phyloP scores from a whole-genome alignment of 768 basidiomycete species.

The Dentipellis fragilis region DNA sequence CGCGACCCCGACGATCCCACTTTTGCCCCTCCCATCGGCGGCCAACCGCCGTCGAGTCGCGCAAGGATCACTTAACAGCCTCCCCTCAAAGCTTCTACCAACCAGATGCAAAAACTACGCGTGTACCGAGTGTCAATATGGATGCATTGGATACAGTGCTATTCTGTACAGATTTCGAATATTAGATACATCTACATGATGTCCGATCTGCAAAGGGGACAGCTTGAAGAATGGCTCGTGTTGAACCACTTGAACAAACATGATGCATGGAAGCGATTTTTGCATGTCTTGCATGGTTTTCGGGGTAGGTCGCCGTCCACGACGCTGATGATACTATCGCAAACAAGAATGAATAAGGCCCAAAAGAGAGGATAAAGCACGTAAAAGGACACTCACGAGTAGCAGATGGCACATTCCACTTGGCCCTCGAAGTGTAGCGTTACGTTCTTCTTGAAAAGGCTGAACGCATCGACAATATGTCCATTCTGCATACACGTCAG shows the following conservation, averaged over 20 bases:
- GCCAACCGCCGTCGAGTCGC: no score
- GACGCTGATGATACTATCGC: slow-evolving; percentile 73
- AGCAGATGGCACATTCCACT: slow-evolving; percentile 94
- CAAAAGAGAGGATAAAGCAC: neutral
- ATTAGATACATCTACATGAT: slow-evolving; percentile 36
- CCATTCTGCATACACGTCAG: slow-evolving; percentile 53
- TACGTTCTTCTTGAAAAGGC: slow-evolving; percentile 91
- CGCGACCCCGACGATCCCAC: no score
- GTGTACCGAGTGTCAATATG: no score
- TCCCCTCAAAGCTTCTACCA: no score
- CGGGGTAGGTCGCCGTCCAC: slow-evolving; percentile 81
- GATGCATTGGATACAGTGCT: neutral
- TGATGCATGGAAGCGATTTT: slow-evolving; percentile 85
- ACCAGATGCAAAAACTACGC: no score
- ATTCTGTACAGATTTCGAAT: neutral
- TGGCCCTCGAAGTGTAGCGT: slow-evolving; percentile 89
- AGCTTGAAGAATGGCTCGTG: slow-evolving; percentile 80
- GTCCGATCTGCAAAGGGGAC: slow-evolving; percentile 84
- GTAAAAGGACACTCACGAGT: slow-evolving; percentile 48
- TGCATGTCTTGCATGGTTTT: slow-evolving; percentile 90
- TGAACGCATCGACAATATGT: slow-evolving; percentile 77
- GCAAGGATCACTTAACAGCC: no score
- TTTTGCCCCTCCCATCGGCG: no score
- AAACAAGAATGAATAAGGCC: neutral
- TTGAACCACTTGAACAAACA: slow-evolving; percentile 97